A percentile compares a stretch with the other conserved stretches of the same genome.
Conservation (phyloP, 371 early-diverging fungal species). For the Lichtheimia corymbifera region DNA sequence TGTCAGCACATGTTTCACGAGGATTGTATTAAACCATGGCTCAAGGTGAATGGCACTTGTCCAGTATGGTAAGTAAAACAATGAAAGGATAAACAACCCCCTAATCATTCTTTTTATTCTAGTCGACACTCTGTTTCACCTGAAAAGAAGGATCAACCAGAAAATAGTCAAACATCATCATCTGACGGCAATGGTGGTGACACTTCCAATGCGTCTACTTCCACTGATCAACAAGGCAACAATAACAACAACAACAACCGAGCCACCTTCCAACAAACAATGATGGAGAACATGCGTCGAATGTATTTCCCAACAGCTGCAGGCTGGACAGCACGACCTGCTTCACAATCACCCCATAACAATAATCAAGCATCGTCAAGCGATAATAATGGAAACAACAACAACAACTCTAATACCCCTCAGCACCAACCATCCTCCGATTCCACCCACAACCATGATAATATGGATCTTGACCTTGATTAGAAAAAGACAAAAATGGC, state of each 20-base stretch:
- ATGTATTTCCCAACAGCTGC: slow-evolving; percentile 13
- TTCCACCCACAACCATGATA: slow-evolving; percentile 9
- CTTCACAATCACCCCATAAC: slow-evolving; percentile 1
- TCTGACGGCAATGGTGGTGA: neutral
- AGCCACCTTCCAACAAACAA: neutral
- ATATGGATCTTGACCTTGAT: slow-evolving; percentile 27
- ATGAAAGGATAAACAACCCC: neutral
- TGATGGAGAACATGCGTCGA: neutral
- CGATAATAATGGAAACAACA: slow-evolving; percentile 13
- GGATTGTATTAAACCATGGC: slow-evolving; percentile 90
- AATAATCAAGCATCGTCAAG: slow-evolving; percentile 3
- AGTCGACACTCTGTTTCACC: slow-evolving; percentile 44
- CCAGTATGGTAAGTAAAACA: slow-evolving; percentile 76
- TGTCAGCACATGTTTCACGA: slow-evolving; percentile 87
- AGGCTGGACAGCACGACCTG: slow-evolving; percentile 27
- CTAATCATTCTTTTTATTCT: neutral
- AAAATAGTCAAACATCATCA: slow-evolving; percentile 3
- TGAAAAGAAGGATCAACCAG: neutral
- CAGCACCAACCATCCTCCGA: slow-evolving; percentile 2
- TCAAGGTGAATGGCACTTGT: slow-evolving; percentile 83
- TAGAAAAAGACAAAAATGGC: slow-evolving; percentile 7
- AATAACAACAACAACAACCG: slow-evolving; percentile 6
- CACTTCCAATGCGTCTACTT: neutral
- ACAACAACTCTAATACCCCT: slow-evolving; percentile 11
- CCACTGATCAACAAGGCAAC: neutral